Evolutionary conservation across 306 rosid genomes (phyloP).

Genomic region (Comarum palustre): DNA sequence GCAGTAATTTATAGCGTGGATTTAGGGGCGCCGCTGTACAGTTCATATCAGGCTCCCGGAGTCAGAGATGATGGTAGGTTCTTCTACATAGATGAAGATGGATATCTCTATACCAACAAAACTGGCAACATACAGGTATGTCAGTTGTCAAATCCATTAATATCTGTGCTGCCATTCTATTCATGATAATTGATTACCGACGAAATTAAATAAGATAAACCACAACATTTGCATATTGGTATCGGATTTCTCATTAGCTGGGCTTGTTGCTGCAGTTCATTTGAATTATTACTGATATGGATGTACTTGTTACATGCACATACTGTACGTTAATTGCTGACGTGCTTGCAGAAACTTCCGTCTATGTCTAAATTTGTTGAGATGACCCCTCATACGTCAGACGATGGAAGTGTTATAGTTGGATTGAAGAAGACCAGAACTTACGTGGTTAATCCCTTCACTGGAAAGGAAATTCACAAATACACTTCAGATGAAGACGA

Average conservation of each 20-base stretch:
- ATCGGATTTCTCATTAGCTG: no score
- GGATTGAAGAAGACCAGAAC: constrained; percentile 61
- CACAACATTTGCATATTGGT: no score
- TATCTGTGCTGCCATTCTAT: no score
- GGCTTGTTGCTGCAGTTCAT: background rate
- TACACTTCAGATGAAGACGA: constrained; percentile 30
- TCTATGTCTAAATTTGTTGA: constrained; percentile 53
- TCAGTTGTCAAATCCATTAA: background rate
- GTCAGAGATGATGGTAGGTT: constrained; percentile 6
- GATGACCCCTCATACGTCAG: constrained; percentile 49
- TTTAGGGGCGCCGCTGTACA: constrained; percentile 61
- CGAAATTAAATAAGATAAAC: no score
- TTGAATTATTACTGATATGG: background rate
- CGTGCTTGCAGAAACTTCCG: constrained; percentile 52
- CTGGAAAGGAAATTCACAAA: constrained; percentile 48
- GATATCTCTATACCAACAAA: constrained; percentile 53
- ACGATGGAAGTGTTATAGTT: constrained; percentile 68
- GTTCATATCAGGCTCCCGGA: constrained; percentile 52
- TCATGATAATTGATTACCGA: no score
- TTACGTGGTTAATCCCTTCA: constrained; percentile 60
- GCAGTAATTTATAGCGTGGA: constrained; percentile 62
- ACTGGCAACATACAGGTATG: constrained; percentile 56
- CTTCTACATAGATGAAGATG: constrained; percentile 64
- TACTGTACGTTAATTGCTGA: background rate
- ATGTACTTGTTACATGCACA: no score